Base-by-base conservation (phyloP, 371 early-diverging fungal species). In the Synchytrium microbalum region DNA sequence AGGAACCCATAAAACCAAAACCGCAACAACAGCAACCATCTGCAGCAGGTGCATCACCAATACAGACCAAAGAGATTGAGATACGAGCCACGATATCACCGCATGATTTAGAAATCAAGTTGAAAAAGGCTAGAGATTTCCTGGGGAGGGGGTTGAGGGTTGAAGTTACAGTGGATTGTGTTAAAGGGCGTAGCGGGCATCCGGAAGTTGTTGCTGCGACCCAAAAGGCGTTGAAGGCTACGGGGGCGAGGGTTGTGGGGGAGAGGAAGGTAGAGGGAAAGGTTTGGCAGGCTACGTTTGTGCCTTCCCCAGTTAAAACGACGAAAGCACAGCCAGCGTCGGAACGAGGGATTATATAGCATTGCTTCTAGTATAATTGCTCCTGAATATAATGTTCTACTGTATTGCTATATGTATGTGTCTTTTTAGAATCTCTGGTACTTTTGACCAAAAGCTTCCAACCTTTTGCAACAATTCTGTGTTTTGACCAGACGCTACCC, bases 31-130 rank as follows among this genome's bases (percentile, higher is more conserved):
- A 33, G 28, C 27, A 26, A 29, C 54, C 33, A 14, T n/a, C n/a
- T 31, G 29, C 23, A 16, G 32, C 46, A 2, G 5, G 46, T 10
- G 5, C 46, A 5, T 5, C 5, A 38, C 5, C 46, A 19, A 38
- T 19, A 38, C 5, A 5, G 10, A 38, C 32, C 13, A 69, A 69
- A 31, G 69, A 69, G 58, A 16, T 69, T 31, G 69, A 69, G 31
- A 27, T 69, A 24, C 58, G 61, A n/a, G 53, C 66, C 19, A 66
- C 58, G 30, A 69, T 69, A 26, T 51, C 62, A n/a, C 24, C 5
- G 16, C 69, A 69, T 54, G 69, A 69, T 55, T 46, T 69, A 38
- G 56, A 63, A 23, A 66, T 66, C 58, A 69, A 69, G 60, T 14
- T 66, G 28, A 31, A 26, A 13, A 59, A 57, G 28, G 69, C 64